Conservation (phyloP, 2,329 filamentous ascomycete genomes). For the Cadophora gregata region DNA sequence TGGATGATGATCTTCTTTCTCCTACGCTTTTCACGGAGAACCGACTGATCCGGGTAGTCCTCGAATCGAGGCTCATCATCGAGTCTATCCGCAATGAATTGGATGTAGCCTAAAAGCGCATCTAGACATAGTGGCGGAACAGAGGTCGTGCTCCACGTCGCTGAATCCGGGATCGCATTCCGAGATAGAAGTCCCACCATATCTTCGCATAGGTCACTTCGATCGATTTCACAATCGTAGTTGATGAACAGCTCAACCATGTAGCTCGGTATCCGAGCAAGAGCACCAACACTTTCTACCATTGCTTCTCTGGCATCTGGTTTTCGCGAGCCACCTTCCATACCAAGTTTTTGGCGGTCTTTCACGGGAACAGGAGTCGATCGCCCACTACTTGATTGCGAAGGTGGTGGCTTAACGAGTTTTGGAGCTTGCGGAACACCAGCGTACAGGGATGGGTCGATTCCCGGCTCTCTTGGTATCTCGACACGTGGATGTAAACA, state of each 20-base stretch:
- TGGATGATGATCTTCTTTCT: conserved; percentile 89
- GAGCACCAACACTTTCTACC: conserved; percentile 93
- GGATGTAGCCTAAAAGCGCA: conserved; percentile 86
- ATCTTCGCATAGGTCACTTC: conserved; percentile 91
- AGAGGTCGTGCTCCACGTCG: conserved; percentile 98
- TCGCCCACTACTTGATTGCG: conserved; percentile 78
- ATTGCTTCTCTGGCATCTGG: conserved; percentile 97
- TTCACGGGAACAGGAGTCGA: conserved; percentile 90
- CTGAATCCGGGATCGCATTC: conserved; percentile 95
- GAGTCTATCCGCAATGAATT: conserved; percentile 87
- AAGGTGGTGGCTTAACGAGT: conserved; percentile 77
- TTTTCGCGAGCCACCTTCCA: conserved; percentile 90
- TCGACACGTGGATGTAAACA: conserved; percentile 94
- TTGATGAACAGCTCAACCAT: conserved; percentile 97
- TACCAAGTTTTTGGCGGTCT: conserved; percentile 87
- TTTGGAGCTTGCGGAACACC: conserved; percentile 93
- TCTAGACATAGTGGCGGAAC: conserved; percentile 95
- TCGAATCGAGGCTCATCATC: conserved; percentile 70
- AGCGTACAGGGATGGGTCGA: conserved; percentile 89
- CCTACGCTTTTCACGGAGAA: conserved; percentile 73
- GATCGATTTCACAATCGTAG: conserved; percentile 94
- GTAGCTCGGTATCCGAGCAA: conserved; percentile 91
- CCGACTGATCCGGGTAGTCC: conserved; percentile 68
- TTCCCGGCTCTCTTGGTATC: conserved; percentile 87
- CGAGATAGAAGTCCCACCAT: conserved; percentile 90